Evolutionary conservation across 23 red algal genomes (phyloP).

Genomic region (Pyropia yezoensis): DNA sequence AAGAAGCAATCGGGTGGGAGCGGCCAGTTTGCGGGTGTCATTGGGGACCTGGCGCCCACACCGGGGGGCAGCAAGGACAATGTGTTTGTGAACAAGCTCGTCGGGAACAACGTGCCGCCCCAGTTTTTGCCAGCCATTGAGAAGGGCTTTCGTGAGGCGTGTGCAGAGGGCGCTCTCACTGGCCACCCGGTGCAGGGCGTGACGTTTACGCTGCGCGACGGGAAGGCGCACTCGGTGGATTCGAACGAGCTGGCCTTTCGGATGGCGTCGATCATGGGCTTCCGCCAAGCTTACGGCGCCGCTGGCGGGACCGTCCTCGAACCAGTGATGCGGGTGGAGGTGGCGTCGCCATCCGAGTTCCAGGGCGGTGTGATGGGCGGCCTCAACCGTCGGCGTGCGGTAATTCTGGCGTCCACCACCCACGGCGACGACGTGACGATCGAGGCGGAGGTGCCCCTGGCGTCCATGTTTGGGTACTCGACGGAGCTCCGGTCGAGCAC

Average conservation of each 20-base stretch:
- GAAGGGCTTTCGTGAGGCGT: slow-evolving; percentile 81
- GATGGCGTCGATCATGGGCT: slow-evolving; percentile 74
- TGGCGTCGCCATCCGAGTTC: slow-evolving; percentile 74
- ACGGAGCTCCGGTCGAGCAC: slow-evolving; percentile 90
- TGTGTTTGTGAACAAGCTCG: slow-evolving; percentile 77
- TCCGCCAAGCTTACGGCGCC: slow-evolving; percentile 74
- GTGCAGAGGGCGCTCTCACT: slow-evolving; percentile 63
- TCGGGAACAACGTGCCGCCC: slow-evolving; percentile 91
- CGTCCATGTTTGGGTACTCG: slow-evolving; percentile 93
- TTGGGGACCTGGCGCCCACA: slow-evolving; percentile 75
- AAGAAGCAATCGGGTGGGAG: slow-evolving; percentile 97
- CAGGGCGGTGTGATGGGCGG: slow-evolving; percentile 74
- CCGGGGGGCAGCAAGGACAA: slow-evolving; percentile 8
- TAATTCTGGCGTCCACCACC: slow-evolving; percentile 44
- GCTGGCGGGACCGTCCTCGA: slow-evolving; percentile 68
- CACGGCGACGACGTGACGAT: slow-evolving; percentile 46
- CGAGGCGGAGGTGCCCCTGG: slow-evolving; percentile 73
- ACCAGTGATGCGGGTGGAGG: slow-evolving; percentile 83
- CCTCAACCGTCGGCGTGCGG: slow-evolving; percentile 58
- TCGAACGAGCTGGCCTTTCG: slow-evolving; percentile 90
- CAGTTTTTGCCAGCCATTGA: slow-evolving; percentile 85
- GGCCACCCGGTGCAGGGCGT: slow-evolving; percentile 88
- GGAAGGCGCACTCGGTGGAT: slow-evolving; percentile 87
- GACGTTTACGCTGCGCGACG: slow-evolving; percentile 76
- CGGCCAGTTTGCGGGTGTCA: slow-evolving; percentile 90